Conservation (phyloP, 805 yeast species). For the Sungouiozyma ichnusensis region DNA sequence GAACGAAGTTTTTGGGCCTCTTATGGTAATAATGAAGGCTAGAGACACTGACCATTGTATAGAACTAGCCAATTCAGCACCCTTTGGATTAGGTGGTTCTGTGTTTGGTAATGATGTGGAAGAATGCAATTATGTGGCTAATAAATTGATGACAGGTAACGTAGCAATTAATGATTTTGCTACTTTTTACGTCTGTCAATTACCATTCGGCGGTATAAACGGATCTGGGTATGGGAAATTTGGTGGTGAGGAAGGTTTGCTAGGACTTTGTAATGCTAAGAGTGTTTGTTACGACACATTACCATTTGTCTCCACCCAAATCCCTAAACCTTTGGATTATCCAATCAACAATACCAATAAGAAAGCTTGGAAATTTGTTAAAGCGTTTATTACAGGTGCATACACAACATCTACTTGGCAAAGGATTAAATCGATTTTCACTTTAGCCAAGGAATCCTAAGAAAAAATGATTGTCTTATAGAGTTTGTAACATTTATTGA, state of each 20-base stretch:
- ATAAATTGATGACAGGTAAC: slow-evolving; percentile 67
- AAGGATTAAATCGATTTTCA: slow-evolving; percentile 43
- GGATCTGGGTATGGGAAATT: slow-evolving; percentile 96
- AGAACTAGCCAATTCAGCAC: slow-evolving; percentile 68
- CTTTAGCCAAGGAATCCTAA: slow-evolving; percentile 37
- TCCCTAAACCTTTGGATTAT: slow-evolving; percentile 85
- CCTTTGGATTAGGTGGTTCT: slow-evolving; percentile 86
- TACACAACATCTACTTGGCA: slow-evolving; percentile 71
- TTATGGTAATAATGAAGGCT: slow-evolving; percentile 72
- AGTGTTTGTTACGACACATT: slow-evolving; percentile 78
- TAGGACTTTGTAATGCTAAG: slow-evolving; percentile 81
- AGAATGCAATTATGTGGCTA: slow-evolving; percentile 53
- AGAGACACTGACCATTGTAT: slow-evolving; percentile 55
- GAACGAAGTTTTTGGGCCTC: slow-evolving; percentile 92
- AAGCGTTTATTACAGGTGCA: slow-evolving; percentile 72
- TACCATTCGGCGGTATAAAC: slow-evolving; percentile 92
- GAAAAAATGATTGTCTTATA: no score
- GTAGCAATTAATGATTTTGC: slow-evolving; percentile 98
- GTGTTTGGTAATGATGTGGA: slow-evolving; percentile 62
- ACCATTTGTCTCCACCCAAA: slow-evolving; percentile 66
- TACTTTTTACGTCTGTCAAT: slow-evolving; percentile 86
- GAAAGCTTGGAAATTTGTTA: slow-evolving; percentile 83
- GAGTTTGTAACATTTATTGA: no score
- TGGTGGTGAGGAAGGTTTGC: slow-evolving; percentile 94
- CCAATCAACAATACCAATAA: slow-evolving; percentile 66